These are phyloP conservation scores for Tulasnella sp. DNA, from an alignment of 768 basidiomycete species.

Conservation along the genomic window DNA sequence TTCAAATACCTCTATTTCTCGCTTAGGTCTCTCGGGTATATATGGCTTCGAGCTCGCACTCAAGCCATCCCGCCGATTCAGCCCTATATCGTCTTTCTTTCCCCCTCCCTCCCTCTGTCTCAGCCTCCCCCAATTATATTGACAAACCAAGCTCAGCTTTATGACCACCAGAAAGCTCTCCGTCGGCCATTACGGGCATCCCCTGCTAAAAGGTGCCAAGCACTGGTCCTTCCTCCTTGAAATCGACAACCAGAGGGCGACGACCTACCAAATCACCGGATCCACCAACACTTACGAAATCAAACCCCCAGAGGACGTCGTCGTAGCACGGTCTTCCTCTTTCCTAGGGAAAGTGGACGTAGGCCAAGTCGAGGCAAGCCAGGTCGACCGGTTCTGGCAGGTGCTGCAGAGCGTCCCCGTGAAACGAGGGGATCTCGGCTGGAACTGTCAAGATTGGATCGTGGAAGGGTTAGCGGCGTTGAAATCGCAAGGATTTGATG, in stretches of 20 bases:
- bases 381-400: not conserved
- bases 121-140: not conserved
- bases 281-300: not conserved
- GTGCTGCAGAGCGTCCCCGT: not conserved
- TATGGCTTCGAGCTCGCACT: no score
- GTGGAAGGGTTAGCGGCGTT: not conserved
- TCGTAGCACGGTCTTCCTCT: no score
- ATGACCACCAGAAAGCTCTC: not conserved
- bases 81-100: no score
- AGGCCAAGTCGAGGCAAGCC: not conserved
- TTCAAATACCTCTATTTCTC: no score
- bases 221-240: not conserved
- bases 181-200: not conserved
- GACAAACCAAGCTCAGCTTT: not conserved
- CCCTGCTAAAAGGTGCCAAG: not conserved
- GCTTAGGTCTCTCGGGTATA: no score
- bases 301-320: not conserved
- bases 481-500: not conserved
- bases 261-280: not conserved
- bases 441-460: not conserved
- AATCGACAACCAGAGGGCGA: not conserved
- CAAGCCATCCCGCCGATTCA: no score
- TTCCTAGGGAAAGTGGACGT: not conserved
- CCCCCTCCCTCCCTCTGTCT: not conserved
- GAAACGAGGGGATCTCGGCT: not conserved